Evolutionary conservation across 2,329 filamentous ascomycete species (phyloP).

Genomic region (Pseudogymnoascus sp.): DNA sequence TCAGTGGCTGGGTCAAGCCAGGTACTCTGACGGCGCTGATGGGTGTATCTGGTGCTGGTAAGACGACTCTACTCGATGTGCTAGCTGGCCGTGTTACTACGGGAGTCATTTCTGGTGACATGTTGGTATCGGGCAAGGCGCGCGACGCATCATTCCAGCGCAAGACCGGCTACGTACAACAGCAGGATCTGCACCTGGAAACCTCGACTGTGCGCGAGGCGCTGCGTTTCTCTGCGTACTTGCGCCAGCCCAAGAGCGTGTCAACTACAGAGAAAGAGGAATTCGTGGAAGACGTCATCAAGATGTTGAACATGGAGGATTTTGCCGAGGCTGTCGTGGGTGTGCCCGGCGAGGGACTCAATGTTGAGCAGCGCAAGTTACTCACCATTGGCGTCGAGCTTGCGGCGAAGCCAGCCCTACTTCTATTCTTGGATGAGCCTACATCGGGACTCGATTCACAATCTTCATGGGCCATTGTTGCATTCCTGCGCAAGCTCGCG

Average conservation of each 20-base stretch:
- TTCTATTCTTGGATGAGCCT: constrained; percentile 91
- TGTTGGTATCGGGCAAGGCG: constrained; percentile 38
- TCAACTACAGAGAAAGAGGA: constrained; percentile 70
- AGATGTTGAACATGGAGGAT: constrained; percentile 80
- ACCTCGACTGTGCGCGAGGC: constrained; percentile 86
- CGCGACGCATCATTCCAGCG: constrained; percentile 74
- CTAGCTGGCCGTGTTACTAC: constrained; percentile 74
- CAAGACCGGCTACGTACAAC: constrained; percentile 87
- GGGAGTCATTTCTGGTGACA: constrained; percentile 81
- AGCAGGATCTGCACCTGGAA: constrained; percentile 82
- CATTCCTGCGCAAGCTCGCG: constrained; percentile 81
- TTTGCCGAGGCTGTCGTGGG: constrained; percentile 90
- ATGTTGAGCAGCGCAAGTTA: constrained; percentile 64
- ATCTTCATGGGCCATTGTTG: constrained; percentile 86
- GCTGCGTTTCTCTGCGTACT: constrained; percentile 74
- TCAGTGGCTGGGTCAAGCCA: constrained; percentile 68
- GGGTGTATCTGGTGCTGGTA: constrained; percentile 72
- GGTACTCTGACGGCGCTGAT: constrained; percentile 64
- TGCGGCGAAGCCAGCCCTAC: constrained; percentile 79
- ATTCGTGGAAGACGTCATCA: constrained; percentile 88
- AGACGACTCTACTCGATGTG: constrained; percentile 78
- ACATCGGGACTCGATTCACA: constrained; percentile 92
- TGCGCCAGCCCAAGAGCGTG: constrained; percentile 73
- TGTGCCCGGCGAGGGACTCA: constrained; percentile 80
- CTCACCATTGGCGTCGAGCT: constrained; percentile 95